Conservation (phyloP, 2,329 filamentous ascomycete genomes). For the Fusarium longipes region DNA sequence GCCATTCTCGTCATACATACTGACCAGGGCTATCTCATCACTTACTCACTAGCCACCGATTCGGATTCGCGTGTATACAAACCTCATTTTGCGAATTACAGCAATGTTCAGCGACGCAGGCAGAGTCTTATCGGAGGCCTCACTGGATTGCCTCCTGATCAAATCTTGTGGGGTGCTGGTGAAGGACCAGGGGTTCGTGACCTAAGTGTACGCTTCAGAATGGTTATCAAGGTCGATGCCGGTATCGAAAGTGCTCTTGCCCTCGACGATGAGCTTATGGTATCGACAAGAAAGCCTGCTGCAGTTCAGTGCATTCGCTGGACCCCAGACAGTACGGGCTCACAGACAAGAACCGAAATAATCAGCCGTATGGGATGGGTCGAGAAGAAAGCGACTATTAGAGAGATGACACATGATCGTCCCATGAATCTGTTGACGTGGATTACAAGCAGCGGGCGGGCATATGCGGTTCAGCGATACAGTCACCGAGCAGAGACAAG, state of each 20-base stretch:
- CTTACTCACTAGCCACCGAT: conserved; percentile 90
- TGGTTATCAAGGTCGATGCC: conserved; percentile 98
- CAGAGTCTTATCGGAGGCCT: conserved; percentile 71
- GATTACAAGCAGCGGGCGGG: conserved; percentile 88
- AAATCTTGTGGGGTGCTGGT: conserved; percentile 78
- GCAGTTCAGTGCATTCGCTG: conserved; percentile 98
- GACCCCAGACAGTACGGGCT: conserved; percentile 83
- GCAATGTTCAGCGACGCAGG: conserved; percentile 70
- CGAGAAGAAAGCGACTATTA: conserved; percentile 78
- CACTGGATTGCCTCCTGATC: conserved; percentile 65
- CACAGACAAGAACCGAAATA: conserved; percentile 90
- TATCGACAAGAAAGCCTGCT: conserved; percentile 89
- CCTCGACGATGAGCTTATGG: conserved; percentile 90
- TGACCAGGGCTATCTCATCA: conserved; percentile 86
- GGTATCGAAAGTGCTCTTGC: conserved; percentile 90
- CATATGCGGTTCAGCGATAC: conserved; percentile 88
- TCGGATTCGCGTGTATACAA: conserved; percentile 85
- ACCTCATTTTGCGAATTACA: conserved; percentile 78
- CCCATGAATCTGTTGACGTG: conserved; percentile 97
- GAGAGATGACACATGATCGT: conserved; percentile 91
- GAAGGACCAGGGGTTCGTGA: conserved; percentile 87
- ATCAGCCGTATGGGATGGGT: conserved; percentile 89
- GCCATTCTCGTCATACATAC: conserved; percentile 94
- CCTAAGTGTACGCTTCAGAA: conserved; percentile 90
- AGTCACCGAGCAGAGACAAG: conserved; percentile 53